phyloP scores from a whole-genome alignment of 2,329 filamentous ascomycete genomes.

The Colletotrichum sp. region DNA sequence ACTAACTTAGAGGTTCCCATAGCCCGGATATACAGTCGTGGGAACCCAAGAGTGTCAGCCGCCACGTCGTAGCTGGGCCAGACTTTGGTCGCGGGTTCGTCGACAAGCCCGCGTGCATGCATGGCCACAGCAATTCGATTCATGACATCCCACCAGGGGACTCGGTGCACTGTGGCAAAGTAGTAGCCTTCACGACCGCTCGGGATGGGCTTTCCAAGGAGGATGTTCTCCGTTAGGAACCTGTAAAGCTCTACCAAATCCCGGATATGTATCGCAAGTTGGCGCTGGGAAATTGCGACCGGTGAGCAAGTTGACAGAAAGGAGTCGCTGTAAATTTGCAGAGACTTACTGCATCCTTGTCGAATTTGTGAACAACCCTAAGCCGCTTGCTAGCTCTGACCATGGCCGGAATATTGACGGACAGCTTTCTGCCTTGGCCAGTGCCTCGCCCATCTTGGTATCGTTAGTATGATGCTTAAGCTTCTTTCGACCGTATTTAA shows the following conservation, averaged over 20 bases:
- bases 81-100: conserved; percentile 23
- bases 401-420: conserved; percentile 34
- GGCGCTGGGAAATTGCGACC: conserved; percentile 16
- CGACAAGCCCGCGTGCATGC: conserved; percentile 32
- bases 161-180: conserved; percentile 33
- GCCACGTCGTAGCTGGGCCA: conserved; percentile 37
- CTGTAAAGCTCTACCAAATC: conserved; percentile 35
- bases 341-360: conserved; percentile 32
- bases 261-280: conserved; percentile 31
- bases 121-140: conserved; percentile 29
- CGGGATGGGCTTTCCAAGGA: conserved; percentile 29
- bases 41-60: conserved; percentile 34
- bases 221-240: conserved; percentile 31
- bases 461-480: neutral
- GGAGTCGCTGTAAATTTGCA: neutral
- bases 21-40: conserved; percentile 26
- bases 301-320: neutral
- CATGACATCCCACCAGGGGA: conserved; percentile 33
- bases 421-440: conserved; percentile 37
- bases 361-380: conserved; percentile 36
- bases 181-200: conserved; percentile 37
- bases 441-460: conserved; percentile 36
- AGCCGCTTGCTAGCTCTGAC: conserved; percentile 32
- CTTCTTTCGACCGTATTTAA: neutral
- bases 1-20: conserved; percentile 32